Conservation (phyloP, 208 protist genomes). For the Crithidia sp. region DNA sequence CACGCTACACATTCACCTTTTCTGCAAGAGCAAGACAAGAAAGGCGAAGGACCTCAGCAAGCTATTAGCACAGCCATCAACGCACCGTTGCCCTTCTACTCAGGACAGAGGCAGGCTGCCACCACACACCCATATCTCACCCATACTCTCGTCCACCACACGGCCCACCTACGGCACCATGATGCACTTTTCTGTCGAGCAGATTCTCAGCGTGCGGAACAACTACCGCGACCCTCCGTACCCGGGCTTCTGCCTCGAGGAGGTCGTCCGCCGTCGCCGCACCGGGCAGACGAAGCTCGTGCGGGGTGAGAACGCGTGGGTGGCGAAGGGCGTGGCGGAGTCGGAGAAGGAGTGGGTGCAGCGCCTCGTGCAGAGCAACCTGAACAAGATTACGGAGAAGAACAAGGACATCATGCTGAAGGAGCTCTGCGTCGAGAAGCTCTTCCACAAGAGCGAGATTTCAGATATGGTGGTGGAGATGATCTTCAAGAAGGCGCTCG, state of each 20-base stretch:
- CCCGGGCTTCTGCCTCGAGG: conserved; percentile 86
- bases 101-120: no score
- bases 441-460: conserved; percentile 69
- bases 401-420: conserved; percentile 77
- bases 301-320: conserved; percentile 85
- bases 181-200: conserved; percentile 81
- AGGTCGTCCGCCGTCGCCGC: conserved; percentile 68
- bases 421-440: conserved; percentile 61
- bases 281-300: conserved; percentile 72
- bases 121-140: not conserved
- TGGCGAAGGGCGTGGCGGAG: conserved; percentile 66
- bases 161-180: not conserved
- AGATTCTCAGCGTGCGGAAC: conserved; percentile 79
- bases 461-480: conserved; percentile 65
- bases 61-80: no score
- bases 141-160: not conserved
- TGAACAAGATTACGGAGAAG: conserved; percentile 83
- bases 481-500: conserved; percentile 87
- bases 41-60: no score
- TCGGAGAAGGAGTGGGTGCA: conserved; percentile 83
- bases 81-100: no score
- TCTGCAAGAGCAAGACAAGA: no score
- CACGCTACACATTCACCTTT: no score
- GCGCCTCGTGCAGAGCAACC: conserved; percentile 75
- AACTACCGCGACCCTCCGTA: conserved; percentile 82